These are phyloP conservation scores for Perkinsus marinus DNA, from an alignment of 169 alveolate species.

Conservation along the genomic window DNA sequence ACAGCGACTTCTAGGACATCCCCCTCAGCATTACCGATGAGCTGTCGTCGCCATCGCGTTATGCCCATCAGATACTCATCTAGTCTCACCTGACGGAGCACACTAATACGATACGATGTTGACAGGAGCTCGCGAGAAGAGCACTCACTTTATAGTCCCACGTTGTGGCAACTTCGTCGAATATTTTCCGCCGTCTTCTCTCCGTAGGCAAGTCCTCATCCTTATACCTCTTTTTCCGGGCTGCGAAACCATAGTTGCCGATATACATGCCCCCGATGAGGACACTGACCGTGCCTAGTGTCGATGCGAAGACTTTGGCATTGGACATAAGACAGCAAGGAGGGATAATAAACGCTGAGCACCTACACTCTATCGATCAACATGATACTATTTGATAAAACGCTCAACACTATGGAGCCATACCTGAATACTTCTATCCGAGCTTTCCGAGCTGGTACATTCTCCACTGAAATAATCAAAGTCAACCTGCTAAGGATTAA, in stretches of 20 bases:
- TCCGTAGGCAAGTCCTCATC: slow-evolving; percentile 1
- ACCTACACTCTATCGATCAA: neutral
- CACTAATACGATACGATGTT: no score
- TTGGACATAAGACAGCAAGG: neutral
- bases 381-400: neutral
- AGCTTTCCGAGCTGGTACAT: neutral
- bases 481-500: no score
- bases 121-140: neutral
- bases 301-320: neutral
- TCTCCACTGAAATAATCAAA: neutral
- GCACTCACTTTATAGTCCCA: slow-evolving; percentile 10
- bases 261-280: neutral
- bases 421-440: neutral
- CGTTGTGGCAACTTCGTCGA: neutral
- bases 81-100: neutral
- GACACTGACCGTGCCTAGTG: neutral
- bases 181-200: neutral
- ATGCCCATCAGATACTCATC: slow-evolving; percentile 5
- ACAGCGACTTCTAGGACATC: slow-evolving; percentile 17
- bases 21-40: slow-evolving; percentile 7
- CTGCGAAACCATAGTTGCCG: neutral
- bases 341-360: neutral
- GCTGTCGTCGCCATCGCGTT: neutral
- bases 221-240: neutral
- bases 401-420: neutral